phyloP scores from a whole-genome alignment of 371 early-diverging fungal species.

The Cokeromyces recurvatus region DNA sequence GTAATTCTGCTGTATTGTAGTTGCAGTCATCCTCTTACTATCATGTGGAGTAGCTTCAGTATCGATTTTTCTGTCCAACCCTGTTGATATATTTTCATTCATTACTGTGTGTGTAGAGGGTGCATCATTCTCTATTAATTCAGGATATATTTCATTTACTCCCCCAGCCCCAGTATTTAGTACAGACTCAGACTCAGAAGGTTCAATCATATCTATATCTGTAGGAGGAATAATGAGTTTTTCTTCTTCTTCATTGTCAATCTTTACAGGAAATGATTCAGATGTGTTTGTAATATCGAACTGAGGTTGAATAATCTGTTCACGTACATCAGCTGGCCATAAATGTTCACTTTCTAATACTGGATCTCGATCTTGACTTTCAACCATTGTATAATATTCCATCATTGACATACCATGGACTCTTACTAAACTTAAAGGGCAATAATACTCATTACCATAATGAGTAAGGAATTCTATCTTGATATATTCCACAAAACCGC shows the following conservation, averaged over 20 bases:
- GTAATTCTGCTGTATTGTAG: too few relatives aligned
- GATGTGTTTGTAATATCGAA: conserved; percentile 19
- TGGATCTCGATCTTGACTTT: conserved; percentile 44
- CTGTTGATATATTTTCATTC: too few relatives aligned
- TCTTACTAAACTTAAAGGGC: conserved; percentile 83
- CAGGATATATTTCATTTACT: too few relatives aligned
- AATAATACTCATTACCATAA: conserved; percentile 91
- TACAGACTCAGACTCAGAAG: too few relatives aligned
- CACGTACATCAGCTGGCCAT: conserved; percentile 40
- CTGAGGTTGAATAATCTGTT: conserved; percentile 33
- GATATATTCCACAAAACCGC: conserved; percentile 81
- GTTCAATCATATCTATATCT: too few relatives aligned
- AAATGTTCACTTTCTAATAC: conserved; percentile 23
- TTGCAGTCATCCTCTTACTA: too few relatives aligned
- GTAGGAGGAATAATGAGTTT: conserved; percentile 11
- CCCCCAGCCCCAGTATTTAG: too few relatives aligned
- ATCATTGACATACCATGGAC: conserved; percentile 92
- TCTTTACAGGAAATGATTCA: conserved; percentile 17
- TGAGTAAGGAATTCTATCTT: conserved; percentile 85
- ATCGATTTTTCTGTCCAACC: too few relatives aligned
- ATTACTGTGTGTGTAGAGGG: too few relatives aligned
- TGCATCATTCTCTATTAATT: too few relatives aligned
- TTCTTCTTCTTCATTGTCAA: conserved; percentile 10
- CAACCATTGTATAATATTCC: conserved; percentile 76
- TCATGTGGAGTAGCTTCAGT: too few relatives aligned